phyloP scores from a whole-genome alignment of 352 stramenopile species.

The Peronospora belbahrii region DNA sequence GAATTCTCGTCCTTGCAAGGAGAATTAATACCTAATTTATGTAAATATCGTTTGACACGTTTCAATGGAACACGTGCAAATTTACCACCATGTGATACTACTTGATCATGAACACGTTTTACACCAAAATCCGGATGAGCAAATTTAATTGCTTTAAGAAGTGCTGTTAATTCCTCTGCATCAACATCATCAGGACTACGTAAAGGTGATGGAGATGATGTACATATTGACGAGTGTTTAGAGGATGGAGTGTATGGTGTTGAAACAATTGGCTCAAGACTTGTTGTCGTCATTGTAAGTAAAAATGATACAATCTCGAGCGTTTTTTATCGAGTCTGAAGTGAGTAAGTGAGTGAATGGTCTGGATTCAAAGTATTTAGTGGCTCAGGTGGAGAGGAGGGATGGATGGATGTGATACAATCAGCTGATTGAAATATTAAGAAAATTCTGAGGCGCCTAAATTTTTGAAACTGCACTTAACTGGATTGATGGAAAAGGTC shows the following conservation, averaged over 20 bases:
- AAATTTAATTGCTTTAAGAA: slow-evolving; percentile 87
- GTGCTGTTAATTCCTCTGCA: slow-evolving; percentile 70
- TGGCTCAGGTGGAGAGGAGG: no score
- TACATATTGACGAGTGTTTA: slow-evolving; percentile 13
- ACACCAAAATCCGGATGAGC: slow-evolving; percentile 68
- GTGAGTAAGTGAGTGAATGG: no score
- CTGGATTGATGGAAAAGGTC: no score
- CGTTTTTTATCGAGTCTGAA: no score
- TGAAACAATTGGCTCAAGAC: slow-evolving; percentile 21
- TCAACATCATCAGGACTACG: slow-evolving; percentile 37
- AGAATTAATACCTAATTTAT: slow-evolving; percentile 65
- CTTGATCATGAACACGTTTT: slow-evolving; percentile 78
- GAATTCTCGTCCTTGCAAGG: slow-evolving; percentile 29
- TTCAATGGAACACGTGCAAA: slow-evolving; percentile 68
- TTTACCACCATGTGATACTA: slow-evolving; percentile 71
- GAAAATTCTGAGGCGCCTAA: no score
- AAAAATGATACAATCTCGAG: no score
- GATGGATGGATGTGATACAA: no score
- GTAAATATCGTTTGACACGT: slow-evolving; percentile 81
- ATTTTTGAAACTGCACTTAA: no score
- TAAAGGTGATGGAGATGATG: slow-evolving; percentile 27
- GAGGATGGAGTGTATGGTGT: slow-evolving; percentile 25
- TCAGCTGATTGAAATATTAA: no score
- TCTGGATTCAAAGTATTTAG: no score
- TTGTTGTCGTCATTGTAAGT: slow-evolving; percentile 16